Evolutionary conservation across 164 flowering plant genomes (phyloP).

Genomic region (Liriodendron chinense): DNA sequence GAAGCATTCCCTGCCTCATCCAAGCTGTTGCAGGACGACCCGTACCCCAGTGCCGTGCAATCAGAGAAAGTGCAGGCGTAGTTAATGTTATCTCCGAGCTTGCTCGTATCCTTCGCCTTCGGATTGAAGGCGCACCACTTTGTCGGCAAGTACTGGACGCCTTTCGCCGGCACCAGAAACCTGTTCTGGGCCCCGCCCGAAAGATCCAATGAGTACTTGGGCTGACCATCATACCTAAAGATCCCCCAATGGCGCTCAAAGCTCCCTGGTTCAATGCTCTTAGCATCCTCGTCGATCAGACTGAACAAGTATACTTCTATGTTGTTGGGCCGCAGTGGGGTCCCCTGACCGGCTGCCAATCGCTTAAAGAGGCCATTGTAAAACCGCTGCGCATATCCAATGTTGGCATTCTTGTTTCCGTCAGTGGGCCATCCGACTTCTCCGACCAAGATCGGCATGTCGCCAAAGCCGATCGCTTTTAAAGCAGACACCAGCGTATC

Average conservation of each 20-base stretch:
- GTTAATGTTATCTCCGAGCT: slow-evolving; percentile 31
- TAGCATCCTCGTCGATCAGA: slow-evolving; percentile 47
- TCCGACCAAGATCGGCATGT: slow-evolving; percentile 44
- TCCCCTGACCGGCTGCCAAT: slow-evolving; percentile 35
- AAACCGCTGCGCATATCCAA: slow-evolving; percentile 31
- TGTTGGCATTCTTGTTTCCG: slow-evolving; percentile 41
- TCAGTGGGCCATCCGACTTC: slow-evolving; percentile 60
- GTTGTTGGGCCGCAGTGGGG: slow-evolving; percentile 35
- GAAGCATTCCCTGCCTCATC: slow-evolving; percentile 42
- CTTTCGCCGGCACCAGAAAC: slow-evolving; percentile 27
- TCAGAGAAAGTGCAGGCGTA: slow-evolving; percentile 43
- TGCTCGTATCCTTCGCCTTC: slow-evolving; percentile 25
- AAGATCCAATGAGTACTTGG: slow-evolving; percentile 37
- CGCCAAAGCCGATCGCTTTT: slow-evolving; percentile 26
- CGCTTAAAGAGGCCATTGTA: slow-evolving; percentile 32
- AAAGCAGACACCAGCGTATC: slow-evolving; percentile 43
- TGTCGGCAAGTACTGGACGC: slow-evolving; percentile 30
- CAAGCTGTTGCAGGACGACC: slow-evolving; percentile 37
- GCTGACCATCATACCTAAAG: slow-evolving; percentile 42
- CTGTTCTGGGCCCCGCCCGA: slow-evolving; percentile 31
- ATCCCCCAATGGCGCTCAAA: slow-evolving; percentile 59
- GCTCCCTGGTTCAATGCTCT: slow-evolving; percentile 43
- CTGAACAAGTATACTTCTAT: slow-evolving; percentile 46
- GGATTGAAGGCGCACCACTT: slow-evolving; percentile 41
- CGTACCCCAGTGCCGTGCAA: slow-evolving; percentile 47